Conservation (phyloP, 2,329 filamentous ascomycete genomes). For the Aspergillus tamarii region DNA sequence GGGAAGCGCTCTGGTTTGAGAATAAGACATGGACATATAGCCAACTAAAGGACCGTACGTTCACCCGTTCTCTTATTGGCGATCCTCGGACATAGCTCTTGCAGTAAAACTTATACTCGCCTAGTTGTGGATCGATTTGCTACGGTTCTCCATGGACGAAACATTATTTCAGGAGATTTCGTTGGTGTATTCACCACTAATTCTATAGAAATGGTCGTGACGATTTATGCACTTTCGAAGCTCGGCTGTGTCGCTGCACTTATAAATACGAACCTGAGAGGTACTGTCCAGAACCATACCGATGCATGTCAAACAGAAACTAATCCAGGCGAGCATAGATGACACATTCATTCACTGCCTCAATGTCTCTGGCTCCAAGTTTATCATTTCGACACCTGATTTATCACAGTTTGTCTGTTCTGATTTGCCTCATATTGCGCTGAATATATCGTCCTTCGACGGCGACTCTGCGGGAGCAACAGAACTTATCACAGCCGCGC, state of each 20-base stretch:
- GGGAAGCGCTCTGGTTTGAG: constrained; percentile 54
- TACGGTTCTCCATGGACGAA: constrained; percentile 43
- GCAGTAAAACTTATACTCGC: constrained; percentile 12
- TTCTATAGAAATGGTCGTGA: constrained; percentile 53
- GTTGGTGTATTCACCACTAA: constrained; percentile 54
- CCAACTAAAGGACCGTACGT: constrained; percentile 48
- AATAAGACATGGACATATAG: constrained; percentile 52
- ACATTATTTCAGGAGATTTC: constrained; percentile 44
- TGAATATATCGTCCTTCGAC: constrained; percentile 45
- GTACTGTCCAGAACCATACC: constrained; percentile 28
- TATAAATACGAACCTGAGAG: constrained; percentile 52
- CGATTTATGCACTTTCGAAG: constrained; percentile 50
- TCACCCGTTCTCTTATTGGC: no score
- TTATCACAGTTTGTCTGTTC: constrained; percentile 39
- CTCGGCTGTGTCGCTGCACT: constrained; percentile 50
- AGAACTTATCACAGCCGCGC: constrained; percentile 29
- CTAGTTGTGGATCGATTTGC: constrained; percentile 50
- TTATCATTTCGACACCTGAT: constrained; percentile 51
- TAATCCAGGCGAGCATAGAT: constrained; percentile 29
- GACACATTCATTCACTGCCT: constrained; percentile 52
- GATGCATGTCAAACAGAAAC: background rate
- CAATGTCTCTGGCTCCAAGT: constrained; percentile 44
- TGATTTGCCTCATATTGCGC: constrained; percentile 40
- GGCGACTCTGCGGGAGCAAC: constrained; percentile 22
- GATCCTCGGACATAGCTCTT: background rate